Conservation (phyloP, 2,329 filamentous ascomycete species). For the Ilyonectria mors-panacis region DNA sequence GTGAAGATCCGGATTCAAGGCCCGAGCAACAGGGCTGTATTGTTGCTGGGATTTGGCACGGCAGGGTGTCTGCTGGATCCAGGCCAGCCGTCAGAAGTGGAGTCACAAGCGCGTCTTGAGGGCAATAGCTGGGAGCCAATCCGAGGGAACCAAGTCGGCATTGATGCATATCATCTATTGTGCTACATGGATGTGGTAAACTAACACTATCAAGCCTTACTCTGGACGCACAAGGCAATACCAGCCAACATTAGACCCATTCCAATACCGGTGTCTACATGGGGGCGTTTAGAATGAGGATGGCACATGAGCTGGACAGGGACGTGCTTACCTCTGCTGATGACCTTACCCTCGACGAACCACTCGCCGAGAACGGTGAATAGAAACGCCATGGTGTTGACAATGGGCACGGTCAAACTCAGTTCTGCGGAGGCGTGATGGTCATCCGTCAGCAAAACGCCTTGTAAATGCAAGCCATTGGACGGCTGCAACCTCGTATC, state of each 20-base stretch:
- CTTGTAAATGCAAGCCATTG: conserved; percentile 32
- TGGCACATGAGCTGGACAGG: neutral
- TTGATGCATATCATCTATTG: conserved; percentile 31
- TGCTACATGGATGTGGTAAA: conserved; percentile 22
- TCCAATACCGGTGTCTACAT: conserved; percentile 83
- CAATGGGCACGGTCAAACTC: conserved; percentile 93
- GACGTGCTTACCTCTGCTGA: conserved; percentile 77
- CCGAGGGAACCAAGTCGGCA: conserved; percentile 27
- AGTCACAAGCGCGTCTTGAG: conserved; percentile 35
- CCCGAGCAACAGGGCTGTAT: neutral
- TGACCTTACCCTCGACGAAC: conserved; percentile 94
- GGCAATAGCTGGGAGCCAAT: conserved; percentile 41
- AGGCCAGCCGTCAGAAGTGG: conserved; percentile 35
- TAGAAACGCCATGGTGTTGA: conserved; percentile 94
- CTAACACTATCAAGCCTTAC: conserved; percentile 60
- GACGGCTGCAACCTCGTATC: conserved; percentile 13
- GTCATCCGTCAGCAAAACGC: conserved; percentile 31
- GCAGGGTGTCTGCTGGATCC: conserved; percentile 13
- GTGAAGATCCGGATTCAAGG: neutral
- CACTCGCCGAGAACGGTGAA: conserved; percentile 96
- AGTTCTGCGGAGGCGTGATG: conserved; percentile 72
- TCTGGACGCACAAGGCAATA: conserved; percentile 87
- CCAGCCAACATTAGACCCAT: conserved; percentile 85
- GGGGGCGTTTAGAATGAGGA: neutral
- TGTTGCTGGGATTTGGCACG: neutral